phyloP scores from a whole-genome alignment of 2,329 filamentous ascomycete species.

The Epichloe elymi region DNA sequence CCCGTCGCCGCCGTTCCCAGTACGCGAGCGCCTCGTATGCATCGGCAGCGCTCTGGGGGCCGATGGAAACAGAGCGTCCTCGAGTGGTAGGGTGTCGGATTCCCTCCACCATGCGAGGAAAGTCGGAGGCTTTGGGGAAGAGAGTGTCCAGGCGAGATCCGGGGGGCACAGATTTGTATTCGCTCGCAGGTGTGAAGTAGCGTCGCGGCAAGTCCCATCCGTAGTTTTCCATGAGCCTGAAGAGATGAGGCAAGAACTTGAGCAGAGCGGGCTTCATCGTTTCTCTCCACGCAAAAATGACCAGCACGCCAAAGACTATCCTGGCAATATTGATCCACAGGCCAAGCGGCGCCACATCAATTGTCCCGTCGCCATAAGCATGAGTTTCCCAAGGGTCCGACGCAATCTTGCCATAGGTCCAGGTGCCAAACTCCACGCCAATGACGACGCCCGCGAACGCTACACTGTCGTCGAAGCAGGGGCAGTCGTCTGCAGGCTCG shows the following conservation, averaged over 20 bases:
- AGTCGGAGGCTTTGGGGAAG: conserved; percentile 76
- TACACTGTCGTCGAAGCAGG: conserved; percentile 92
- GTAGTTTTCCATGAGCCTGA: conserved; percentile 68
- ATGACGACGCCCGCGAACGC: conserved; percentile 85
- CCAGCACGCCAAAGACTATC: conserved; percentile 64
- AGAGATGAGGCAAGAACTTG: conserved; percentile 67
- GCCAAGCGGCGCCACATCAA: conserved; percentile 54
- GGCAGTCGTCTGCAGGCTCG: conserved; percentile 91
- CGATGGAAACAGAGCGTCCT: conserved; percentile 73
- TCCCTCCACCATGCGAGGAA: conserved; percentile 68
- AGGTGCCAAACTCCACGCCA: conserved; percentile 68
- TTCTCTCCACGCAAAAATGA: conserved; percentile 84
- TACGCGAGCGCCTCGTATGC: conserved; percentile 93
- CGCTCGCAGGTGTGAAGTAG: conserved; percentile 80
- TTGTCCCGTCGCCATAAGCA: conserved; percentile 40
- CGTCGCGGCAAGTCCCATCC: conserved; percentile 72
- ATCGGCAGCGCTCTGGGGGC: conserved; percentile 90
- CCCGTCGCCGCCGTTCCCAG: conserved; percentile 50
- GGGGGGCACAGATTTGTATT: conserved; percentile 72
- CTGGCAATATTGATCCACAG: conserved; percentile 50
- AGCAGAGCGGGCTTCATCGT: conserved; percentile 76
- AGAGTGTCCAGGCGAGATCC: conserved; percentile 67
- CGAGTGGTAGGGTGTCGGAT: conserved; percentile 61
- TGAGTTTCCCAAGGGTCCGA: conserved; percentile 29
- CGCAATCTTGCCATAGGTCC: conserved; percentile 58